These are phyloP conservation scores for Barnettozyma sucrosica DNA, from an alignment of 805 yeast genomes.

Conservation along the genomic window DNA sequence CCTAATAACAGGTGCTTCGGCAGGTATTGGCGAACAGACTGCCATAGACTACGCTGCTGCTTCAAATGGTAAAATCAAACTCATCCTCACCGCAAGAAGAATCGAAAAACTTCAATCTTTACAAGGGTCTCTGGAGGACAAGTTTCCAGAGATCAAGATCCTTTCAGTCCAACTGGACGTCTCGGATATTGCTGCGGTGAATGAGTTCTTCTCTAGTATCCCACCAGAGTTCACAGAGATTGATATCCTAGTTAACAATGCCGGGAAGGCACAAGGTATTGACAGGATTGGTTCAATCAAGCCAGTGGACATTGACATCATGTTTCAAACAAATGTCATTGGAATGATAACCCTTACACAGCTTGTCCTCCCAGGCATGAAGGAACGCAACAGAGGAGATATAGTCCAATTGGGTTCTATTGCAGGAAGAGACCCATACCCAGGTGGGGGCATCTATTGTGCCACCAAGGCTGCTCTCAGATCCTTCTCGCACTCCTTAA, in stretches of 20 bases:
- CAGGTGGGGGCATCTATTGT: slow-evolving; percentile 75
- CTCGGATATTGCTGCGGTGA: slow-evolving; percentile 44
- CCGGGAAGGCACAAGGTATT: slow-evolving; percentile 76
- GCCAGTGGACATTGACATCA: slow-evolving; percentile 56
- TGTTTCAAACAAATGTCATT: slow-evolving; percentile 84
- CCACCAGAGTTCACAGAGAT: slow-evolving; percentile 56
- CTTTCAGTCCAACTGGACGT: slow-evolving; percentile 50
- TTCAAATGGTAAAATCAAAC: slow-evolving; percentile 61
- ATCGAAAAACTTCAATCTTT: slow-evolving; percentile 49
- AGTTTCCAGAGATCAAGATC: slow-evolving; percentile 44
- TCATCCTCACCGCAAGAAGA: slow-evolving; percentile 78
- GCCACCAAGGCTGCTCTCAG: slow-evolving; percentile 73
- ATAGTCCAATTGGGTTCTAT: slow-evolving; percentile 71
- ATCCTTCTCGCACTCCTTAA: slow-evolving; percentile 61
- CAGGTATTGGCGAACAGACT: slow-evolving; percentile 93
- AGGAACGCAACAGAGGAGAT: slow-evolving; percentile 63
- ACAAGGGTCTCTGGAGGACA: slow-evolving; percentile 38
- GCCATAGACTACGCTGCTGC: slow-evolving; percentile 81
- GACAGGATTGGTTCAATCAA: slow-evolving; percentile 73
- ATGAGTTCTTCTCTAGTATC: slow-evolving; percentile 42
- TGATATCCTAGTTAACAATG: slow-evolving; percentile 65
- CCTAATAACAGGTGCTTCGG: slow-evolving; percentile 92
- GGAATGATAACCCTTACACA: slow-evolving; percentile 85
- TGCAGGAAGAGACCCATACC: slow-evolving; percentile 80
- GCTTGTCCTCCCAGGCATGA: slow-evolving; percentile 64